These are phyloP conservation scores for Fusarium sulawesiense DNA, from an alignment of 2,329 filamentous ascomycete species.

Conservation along the genomic window DNA sequence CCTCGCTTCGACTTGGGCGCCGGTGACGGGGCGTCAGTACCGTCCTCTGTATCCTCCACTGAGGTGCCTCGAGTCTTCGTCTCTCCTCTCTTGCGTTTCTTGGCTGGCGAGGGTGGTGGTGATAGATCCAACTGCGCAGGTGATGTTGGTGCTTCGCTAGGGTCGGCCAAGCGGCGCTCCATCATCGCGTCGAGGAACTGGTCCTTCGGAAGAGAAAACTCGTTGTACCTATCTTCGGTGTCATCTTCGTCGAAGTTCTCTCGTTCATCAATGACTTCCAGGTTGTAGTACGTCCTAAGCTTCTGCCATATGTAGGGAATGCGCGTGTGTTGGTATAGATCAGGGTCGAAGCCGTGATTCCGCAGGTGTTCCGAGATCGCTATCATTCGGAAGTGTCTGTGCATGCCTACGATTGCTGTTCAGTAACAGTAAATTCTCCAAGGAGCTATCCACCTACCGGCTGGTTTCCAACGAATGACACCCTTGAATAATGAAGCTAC, in stretches of 20 bases:
- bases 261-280: slow-evolving; percentile 86
- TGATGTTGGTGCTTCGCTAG: slow-evolving; percentile 61
- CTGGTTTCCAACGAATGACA: slow-evolving; percentile 96
- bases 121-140: slow-evolving; percentile 59
- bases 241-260: slow-evolving; percentile 74
- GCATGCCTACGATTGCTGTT: slow-evolving; percentile 72
- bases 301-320: slow-evolving; percentile 95
- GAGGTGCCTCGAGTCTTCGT: slow-evolving; percentile 57
- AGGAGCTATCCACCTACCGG: slow-evolving; percentile 65
- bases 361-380: slow-evolving; percentile 83
- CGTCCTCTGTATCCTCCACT: slow-evolving; percentile 61
- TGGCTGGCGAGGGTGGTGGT: slow-evolving; percentile 48
- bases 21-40: slow-evolving; percentile 55
- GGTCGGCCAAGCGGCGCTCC: slow-evolving; percentile 57
- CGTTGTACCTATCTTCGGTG: slow-evolving; percentile 70
- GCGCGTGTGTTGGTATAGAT: slow-evolving; percentile 79
- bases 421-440: slow-evolving; percentile 9
- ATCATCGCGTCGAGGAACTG: slow-evolving; percentile 62
- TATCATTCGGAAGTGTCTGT: slow-evolving; percentile 94
- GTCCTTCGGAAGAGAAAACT: slow-evolving; percentile 70
- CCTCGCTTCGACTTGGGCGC: slow-evolving; percentile 55
- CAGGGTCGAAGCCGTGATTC: slow-evolving; percentile 81
- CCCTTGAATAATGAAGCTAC: slow-evolving; percentile 92
- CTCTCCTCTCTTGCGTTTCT: slow-evolving; percentile 60
- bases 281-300: slow-evolving; percentile 83